Conservation (phyloP, 129 eudicot species). For the carrot (Daucus carota) region DNA sequence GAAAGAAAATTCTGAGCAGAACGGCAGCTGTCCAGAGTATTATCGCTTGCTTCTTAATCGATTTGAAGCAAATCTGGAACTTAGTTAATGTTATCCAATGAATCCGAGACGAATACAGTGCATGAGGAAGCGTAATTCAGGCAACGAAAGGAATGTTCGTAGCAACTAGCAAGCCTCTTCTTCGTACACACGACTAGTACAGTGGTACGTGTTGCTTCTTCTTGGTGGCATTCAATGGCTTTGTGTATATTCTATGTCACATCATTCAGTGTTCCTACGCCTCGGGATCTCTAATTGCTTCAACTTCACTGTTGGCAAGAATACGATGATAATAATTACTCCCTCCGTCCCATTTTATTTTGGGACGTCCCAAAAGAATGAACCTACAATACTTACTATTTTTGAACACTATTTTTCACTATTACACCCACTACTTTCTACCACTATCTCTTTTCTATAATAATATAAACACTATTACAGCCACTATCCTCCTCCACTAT, state of each 20-base stretch:
- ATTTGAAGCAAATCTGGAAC: neutral
- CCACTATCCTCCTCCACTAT: no score
- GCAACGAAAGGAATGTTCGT: neutral
- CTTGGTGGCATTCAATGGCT: neutral
- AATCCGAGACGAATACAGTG: neutral
- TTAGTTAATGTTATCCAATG: neutral
- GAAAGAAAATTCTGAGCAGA: neutral
- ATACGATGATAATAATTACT: neutral
- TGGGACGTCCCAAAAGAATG: no score
- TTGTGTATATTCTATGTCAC: neutral
- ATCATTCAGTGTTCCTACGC: conserved; percentile 1
- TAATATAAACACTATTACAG: no score
- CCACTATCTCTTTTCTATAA: no score
- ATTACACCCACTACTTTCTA: no score
- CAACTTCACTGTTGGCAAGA: neutral
- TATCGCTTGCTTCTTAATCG: neutral
- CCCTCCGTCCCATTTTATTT: no score
- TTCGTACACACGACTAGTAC: neutral
- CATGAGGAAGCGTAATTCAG: neutral
- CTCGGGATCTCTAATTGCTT: conserved; percentile 4
- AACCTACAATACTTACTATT: no score
- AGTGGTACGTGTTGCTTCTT: neutral
- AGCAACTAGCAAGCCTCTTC: neutral
- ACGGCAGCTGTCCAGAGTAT: neutral
- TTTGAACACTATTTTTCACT: no score